Evolutionary conservation across 768 basidiomycete genomes (phyloP).

Genomic region (Hygrophorus russula): DNA sequence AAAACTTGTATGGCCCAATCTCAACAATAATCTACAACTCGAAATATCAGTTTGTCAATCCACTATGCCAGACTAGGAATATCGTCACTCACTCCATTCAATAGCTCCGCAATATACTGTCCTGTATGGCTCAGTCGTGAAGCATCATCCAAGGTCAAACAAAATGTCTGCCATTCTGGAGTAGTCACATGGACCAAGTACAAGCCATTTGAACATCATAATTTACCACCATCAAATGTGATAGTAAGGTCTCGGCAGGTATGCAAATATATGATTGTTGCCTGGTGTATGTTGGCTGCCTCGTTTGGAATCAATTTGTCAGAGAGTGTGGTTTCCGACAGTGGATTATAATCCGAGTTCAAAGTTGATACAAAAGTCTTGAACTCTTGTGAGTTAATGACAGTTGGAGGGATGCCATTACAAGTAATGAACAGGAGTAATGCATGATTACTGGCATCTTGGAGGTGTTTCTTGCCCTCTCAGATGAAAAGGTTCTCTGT

Average conservation of each 20-base stretch:
- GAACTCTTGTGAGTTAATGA: conserved; percentile 7
- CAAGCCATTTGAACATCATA: conserved; percentile 2
- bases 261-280: conserved; percentile 1
- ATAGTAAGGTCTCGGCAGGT: conserved; percentile 5
- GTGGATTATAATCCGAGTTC: conserved; percentile 4
- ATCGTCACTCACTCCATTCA: conserved; percentile 2
- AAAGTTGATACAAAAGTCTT: conserved; percentile 3
- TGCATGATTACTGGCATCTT: conserved; percentile 2
- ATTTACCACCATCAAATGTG: conserved; percentile 9
- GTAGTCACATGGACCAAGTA: conserved; percentile 7
- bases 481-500: neutral
- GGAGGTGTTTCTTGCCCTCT: conserved; percentile 1
- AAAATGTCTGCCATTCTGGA: conserved; percentile 4
- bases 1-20: conserved; percentile 11
- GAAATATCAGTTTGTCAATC: neutral
- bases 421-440: conserved; percentile 6
- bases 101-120: conserved; percentile 5
- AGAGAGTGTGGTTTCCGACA: conserved; percentile 1
- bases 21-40: conserved; percentile 8
- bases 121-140: conserved; percentile 9
- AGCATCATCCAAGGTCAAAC: conserved; percentile 8
- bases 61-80: too few species aligned
- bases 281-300: conserved; percentile 5
- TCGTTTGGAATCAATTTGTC: conserved; percentile 7
- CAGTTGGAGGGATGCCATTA: conserved; percentile 6